These are phyloP conservation scores for Starmerella bacillaris DNA, from an alignment of 805 yeast genomes.

Conservation along the genomic window DNA sequence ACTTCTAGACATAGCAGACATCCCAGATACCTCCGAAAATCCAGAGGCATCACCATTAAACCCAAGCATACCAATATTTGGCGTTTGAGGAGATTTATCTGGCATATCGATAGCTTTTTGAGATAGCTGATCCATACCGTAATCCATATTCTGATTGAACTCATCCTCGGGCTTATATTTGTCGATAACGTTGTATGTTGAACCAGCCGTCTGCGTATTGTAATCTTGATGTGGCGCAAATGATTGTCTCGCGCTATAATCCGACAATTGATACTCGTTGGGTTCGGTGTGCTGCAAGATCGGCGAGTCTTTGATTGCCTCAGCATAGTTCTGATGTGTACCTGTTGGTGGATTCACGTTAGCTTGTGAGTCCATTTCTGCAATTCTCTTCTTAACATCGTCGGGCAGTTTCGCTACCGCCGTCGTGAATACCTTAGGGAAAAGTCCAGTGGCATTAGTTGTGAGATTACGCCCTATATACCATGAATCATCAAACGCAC, in stretches of 20 bases:
- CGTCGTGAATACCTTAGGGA: slow-evolving; percentile 75
- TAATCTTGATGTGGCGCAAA: no score
- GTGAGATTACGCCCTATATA: slow-evolving; percentile 48
- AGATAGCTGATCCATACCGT: background rate
- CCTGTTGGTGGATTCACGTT: no score
- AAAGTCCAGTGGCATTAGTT: slow-evolving; percentile 64
- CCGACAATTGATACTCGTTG: no score
- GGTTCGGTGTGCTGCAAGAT: no score
- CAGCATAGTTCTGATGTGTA: no score
- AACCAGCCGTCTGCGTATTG: background rate
- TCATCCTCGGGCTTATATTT: background rate
- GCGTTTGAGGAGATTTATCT: background rate
- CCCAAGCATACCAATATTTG: background rate
- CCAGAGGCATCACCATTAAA: background rate
- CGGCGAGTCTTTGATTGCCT: background rate
- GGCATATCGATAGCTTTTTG: no score
- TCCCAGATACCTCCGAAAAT: background rate
- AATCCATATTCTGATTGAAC: background rate
- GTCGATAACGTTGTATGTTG: background rate
- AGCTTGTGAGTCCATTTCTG: background rate
- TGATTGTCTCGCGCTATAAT: no score
- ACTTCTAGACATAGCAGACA: background rate
- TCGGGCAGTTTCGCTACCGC: slow-evolving; percentile 11
- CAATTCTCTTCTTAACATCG: slow-evolving; percentile 5
- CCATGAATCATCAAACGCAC: slow-evolving; percentile 94